Conservation (phyloP, 2,329 filamentous ascomycete species). For the Harringtonia lauricola region DNA sequence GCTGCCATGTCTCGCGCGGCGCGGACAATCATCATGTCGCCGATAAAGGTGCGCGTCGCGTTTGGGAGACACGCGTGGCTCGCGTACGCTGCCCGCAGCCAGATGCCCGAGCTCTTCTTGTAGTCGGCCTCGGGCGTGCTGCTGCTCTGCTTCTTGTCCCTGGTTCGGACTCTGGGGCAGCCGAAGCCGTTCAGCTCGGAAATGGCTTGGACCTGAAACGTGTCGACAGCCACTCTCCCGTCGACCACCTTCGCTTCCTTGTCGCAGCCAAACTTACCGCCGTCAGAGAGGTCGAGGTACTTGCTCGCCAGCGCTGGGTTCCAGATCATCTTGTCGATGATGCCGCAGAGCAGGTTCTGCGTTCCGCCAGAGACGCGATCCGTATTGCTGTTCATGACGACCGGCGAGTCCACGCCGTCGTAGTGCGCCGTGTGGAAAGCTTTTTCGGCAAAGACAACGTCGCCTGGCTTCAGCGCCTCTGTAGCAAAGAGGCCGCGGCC, state of each 20-base stretch:
- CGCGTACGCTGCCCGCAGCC: constrained; percentile 22
- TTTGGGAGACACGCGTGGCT: constrained; percentile 27
- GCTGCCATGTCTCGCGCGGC: constrained; percentile 1
- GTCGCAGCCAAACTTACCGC: constrained; percentile 4
- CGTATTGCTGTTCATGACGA: constrained; percentile 30
- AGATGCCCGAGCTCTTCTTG: constrained; percentile 19
- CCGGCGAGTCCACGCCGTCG: constrained; percentile 29
- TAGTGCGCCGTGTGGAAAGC: constrained; percentile 28
- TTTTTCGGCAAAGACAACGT: constrained; percentile 31
- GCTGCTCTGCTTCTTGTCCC: background rate
- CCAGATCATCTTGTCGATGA: constrained; percentile 10
- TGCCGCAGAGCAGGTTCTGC: background rate
- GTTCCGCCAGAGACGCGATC: background rate
- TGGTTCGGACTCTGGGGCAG: constrained; percentile 8
- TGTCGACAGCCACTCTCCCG: constrained; percentile 9
- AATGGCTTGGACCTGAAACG: constrained; percentile 10
- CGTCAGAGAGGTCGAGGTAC: constrained; percentile 10
- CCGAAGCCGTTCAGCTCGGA: constrained; percentile 9
- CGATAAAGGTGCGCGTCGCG: constrained; percentile 21
- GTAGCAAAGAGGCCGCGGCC: constrained; percentile 32
- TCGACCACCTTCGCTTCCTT: constrained; percentile 7
- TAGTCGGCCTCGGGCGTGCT: background rate
- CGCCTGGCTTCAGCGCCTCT: constrained; percentile 23
- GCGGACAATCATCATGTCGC: constrained; percentile 18
- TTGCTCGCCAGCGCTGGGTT: constrained; percentile 8